Evolutionary conservation across 164 flowering plant genomes (phyloP), one percentile per base, ranked within the genome.

Genomic region (Platanus orientalis): DNA sequence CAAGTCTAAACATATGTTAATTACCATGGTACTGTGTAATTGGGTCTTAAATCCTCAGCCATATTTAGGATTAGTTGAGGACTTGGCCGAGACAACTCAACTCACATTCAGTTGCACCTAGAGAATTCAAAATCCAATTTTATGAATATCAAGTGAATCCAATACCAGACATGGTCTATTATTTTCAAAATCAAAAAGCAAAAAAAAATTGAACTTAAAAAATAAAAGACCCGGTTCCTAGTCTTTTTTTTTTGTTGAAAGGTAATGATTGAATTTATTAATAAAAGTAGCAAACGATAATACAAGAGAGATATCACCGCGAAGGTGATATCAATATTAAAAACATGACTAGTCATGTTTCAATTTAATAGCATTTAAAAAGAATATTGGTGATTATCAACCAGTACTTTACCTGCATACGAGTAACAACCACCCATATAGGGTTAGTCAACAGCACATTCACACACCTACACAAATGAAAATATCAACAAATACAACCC

Each of bases 341-440:
- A 32, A 19, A n/a, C 20, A 28, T 19, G 7, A 3, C 29, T 61
- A 5, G 12, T 61, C 45, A 12, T 7, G 20, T 48, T 20, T 7
- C 20, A 49, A 39, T 17, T 52, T 19, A 9, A 34, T 20, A 32
- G 29, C 56, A 24, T 19, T 51, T 24, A 21, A 34, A 12, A 21
- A 45, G 10, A 32, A 11, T 57, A 17, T 17, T 17, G 20, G 32
- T 57, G 42, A 34, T 62, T 61, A 29, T 61, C 36, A 54, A 52
- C 47, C 17, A 63, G 40, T 29, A 24, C 27, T 16, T 71, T 76
- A 93, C 98, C 96, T 93, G 97, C 98, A 90, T 90, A 36, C 98
- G 92, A 0, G 97, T 91, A 57, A 93, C 98, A 62, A 93, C 88
- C 28, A 93, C 89, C 98, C 98, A 93, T 59, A 90, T 93, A 36